Percentiles rank a stretch among this genome's conserved stretches.
phyloP scores from a whole-genome alignment of 116 monocot genomes.

The Posidonia oceanica region DNA sequence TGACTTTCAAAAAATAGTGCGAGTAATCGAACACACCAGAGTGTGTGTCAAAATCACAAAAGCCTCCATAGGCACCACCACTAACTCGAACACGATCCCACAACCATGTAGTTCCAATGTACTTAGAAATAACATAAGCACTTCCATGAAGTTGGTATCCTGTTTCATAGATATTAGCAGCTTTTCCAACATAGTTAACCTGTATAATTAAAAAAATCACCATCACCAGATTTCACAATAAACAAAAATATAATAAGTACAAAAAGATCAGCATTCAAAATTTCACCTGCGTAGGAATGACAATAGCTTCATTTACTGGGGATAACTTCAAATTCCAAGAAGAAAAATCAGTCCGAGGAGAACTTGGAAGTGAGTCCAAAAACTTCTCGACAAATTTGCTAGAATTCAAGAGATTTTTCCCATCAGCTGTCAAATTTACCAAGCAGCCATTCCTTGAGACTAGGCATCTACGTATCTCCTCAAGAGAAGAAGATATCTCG shows the following conservation, averaged over 20 bases:
- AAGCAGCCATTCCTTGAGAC: slow-evolving; percentile 72
- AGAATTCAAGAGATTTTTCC: slow-evolving; percentile 60
- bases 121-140: slow-evolving; percentile 94
- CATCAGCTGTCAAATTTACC: slow-evolving; percentile 86
- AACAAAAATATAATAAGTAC: background rate
- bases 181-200: slow-evolving; percentile 99
- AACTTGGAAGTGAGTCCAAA: slow-evolving; percentile 71
- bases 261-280: background rate
- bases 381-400: slow-evolving; percentile 53
- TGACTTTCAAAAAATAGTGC: background rate
- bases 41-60: slow-evolving; percentile 95
- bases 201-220: slow-evolving; percentile 18
- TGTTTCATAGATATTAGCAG: slow-evolving; percentile 78
- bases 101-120: slow-evolving; percentile 93
- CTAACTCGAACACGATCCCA: slow-evolving; percentile 99
- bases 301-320: slow-evolving; percentile 78
- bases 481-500: slow-evolving; percentile 71
- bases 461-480: slow-evolving; percentile 71
- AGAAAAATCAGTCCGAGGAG: slow-evolving; percentile 14
- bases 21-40: slow-evolving; percentile 48
- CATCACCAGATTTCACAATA: background rate
- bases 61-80: slow-evolving; percentile 98
- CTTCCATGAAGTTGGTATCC: slow-evolving; percentile 92
- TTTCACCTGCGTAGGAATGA: slow-evolving; percentile 88
- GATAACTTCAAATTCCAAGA: slow-evolving; percentile 47